Percentiles rank a stretch among this genome's conserved stretches.
Evolutionary conservation across 2,329 filamentous ascomycete genomes (phyloP).

Genomic region (Dothistroma septosporum): DNA sequence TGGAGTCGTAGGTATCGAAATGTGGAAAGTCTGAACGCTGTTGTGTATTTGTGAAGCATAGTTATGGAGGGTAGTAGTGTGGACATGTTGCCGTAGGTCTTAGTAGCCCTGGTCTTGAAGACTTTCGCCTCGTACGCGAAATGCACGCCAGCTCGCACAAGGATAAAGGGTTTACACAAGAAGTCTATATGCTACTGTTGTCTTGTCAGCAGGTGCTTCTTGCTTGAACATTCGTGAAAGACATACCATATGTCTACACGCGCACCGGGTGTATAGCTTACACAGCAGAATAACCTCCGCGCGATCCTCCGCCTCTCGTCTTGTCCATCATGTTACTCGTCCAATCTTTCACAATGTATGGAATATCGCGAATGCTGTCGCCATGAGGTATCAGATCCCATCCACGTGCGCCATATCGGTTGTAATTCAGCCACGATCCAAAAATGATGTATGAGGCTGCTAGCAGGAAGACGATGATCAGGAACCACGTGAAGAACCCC

Average conservation of each 20-base stretch:
- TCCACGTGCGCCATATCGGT: conserved; percentile 86
- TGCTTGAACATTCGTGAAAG: not conserved
- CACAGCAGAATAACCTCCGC: conserved; percentile 80
- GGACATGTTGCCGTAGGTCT: no score
- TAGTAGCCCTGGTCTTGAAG: not conserved
- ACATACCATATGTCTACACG: conserved; percentile 7
- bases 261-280: conserved; percentile 37
- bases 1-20: no score
- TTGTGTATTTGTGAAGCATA: no score
- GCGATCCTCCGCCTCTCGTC: conserved; percentile 65
- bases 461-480: conserved; percentile 81
- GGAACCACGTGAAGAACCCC: conserved; percentile 97
- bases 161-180: not conserved
- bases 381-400: conserved; percentile 94
- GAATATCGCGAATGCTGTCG: conserved; percentile 85
- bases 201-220: not conserved
- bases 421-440: conserved; percentile 98
- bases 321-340: conserved; percentile 73
- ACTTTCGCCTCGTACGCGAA: not conserved
- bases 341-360: conserved; percentile 90
- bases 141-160: not conserved
- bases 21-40: no score
- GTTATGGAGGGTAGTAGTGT: no score
- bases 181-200: conserved; percentile 6
- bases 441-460: conserved; percentile 92